Percentiles rank a stretch among this genome's conserved stretches.
Conservation (phyloP, 176 grass and related monocot genomes). For the Saccharum spontaneum region DNA sequence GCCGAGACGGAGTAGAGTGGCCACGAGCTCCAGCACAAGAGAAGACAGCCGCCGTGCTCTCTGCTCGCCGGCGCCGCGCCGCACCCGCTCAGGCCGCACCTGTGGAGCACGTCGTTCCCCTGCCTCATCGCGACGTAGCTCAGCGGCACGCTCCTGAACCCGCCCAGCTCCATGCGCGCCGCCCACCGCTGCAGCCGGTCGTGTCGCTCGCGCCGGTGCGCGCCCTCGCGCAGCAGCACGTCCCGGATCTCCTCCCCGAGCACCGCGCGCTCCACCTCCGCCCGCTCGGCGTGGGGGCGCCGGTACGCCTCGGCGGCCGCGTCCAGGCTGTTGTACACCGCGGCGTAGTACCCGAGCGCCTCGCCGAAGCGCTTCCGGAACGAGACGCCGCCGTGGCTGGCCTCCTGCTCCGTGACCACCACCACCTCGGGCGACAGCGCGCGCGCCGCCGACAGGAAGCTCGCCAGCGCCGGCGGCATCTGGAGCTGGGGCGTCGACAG, state of each 20-base stretch:
- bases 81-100: not conserved
- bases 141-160: constrained; percentile 32
- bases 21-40: constrained; percentile 27
- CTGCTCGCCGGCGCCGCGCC: not conserved
- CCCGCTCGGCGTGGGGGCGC: not conserved
- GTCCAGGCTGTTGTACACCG: constrained; percentile 23
- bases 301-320: not conserved
- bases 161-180: constrained; percentile 18
- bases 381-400: constrained; percentile 37
- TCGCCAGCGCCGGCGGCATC: not conserved
- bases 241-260: constrained; percentile 40
- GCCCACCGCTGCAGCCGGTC: constrained; percentile 43
- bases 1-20: constrained; percentile 38
- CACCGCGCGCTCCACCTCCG: constrained; percentile 27
- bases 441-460: constrained; percentile 8
- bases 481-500: not conserved
- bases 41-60: constrained; percentile 18
- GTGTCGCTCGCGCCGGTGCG: constrained; percentile 30
- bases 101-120: not conserved
- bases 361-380: constrained; percentile 37
- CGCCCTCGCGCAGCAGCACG: constrained; percentile 26
- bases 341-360: constrained; percentile 44
- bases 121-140: constrained; percentile 21
- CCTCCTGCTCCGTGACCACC: constrained; percentile 42
- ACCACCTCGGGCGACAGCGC: constrained; percentile 29